These are phyloP conservation scores for Knoxdaviesia capensis DNA, from an alignment of 2,329 filamentous ascomycete genomes.

Conservation along the genomic window DNA sequence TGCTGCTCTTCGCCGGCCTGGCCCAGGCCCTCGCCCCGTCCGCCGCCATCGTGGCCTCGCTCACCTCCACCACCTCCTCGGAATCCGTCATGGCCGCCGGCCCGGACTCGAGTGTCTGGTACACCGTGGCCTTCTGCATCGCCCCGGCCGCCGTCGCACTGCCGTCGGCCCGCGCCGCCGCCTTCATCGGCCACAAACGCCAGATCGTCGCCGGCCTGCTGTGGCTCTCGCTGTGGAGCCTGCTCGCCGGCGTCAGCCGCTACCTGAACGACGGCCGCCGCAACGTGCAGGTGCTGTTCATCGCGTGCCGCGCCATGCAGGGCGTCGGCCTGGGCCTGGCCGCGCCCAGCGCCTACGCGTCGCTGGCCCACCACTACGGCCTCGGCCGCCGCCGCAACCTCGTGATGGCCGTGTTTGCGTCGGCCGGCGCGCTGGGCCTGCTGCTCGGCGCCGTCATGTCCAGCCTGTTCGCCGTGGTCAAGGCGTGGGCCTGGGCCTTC, in stretches of 20 bases:
- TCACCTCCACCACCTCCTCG: no score
- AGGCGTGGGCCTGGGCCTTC: conserved; percentile 27
- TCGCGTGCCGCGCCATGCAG: conserved; percentile 26
- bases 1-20: conserved; percentile 4
- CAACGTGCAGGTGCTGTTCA: conserved; percentile 21
- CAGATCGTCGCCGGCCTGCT: conserved; percentile 30
- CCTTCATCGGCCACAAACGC: conserved; percentile 33
- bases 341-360: conserved; percentile 41
- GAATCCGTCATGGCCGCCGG: no score
- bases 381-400: conserved; percentile 38
- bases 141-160: conserved; percentile 36
- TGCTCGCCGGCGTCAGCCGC: conserved; percentile 20
- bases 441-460: conserved; percentile 20
- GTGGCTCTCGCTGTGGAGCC: conserved; percentile 33
- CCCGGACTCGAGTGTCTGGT: conserved; percentile 17
- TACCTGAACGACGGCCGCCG: conserved; percentile 6
- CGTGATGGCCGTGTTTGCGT: conserved; percentile 30
- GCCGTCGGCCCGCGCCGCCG: conserved; percentile 32
- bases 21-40: conserved; percentile 4
- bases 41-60: conserved; percentile 2
- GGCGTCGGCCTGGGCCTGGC: conserved; percentile 41
- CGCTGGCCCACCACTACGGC: conserved; percentile 37
- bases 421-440: conserved; percentile 23
- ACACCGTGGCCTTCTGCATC: conserved; percentile 34
- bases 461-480: conserved; percentile 15